Evolutionary conservation across 345 rosid species (phyloP).

Genomic region (Brassica carinata): DNA sequence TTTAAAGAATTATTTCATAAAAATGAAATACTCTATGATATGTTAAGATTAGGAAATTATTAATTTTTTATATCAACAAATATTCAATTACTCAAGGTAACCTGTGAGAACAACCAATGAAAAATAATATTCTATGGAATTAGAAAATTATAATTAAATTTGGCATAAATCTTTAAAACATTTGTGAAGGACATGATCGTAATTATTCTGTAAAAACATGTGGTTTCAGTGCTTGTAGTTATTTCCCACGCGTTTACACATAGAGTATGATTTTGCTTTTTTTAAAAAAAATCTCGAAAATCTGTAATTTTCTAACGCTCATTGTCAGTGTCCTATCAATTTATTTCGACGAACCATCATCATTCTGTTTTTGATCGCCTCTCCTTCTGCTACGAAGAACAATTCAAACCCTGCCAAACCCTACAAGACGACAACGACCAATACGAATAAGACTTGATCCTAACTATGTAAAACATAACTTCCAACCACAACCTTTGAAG

Average conservation of each 20-base stretch:
- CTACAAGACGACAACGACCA: conserved; percentile 32
- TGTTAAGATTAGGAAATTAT: no score
- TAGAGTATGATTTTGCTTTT: not conserved
- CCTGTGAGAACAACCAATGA: no score
- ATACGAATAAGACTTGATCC: conserved; percentile 3
- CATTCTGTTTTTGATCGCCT: conserved; percentile 4
- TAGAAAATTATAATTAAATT: no score
- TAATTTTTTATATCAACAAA: no score
- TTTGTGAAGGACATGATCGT: no score
- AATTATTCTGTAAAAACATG: not conserved
- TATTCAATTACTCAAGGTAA: no score
- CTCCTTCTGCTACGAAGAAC: conserved; percentile 9
- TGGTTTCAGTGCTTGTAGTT: conserved; percentile 15
- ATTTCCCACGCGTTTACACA: not conserved
- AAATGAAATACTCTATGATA: no score
- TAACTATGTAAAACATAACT: not conserved
- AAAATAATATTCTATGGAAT: no score
- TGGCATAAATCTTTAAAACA: no score
- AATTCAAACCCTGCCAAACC: conserved; percentile 27
- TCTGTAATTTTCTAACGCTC: conserved; percentile 22
- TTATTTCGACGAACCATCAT: conserved; percentile 35
- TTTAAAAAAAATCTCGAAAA: not conserved
- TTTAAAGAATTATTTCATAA: no score
- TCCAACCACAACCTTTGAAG: not conserved
- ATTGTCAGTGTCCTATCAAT: conserved; percentile 38